These are phyloP conservation scores for Rhazya stricta DNA, from an alignment of 257 asterid species.

Conservation along the genomic window DNA sequence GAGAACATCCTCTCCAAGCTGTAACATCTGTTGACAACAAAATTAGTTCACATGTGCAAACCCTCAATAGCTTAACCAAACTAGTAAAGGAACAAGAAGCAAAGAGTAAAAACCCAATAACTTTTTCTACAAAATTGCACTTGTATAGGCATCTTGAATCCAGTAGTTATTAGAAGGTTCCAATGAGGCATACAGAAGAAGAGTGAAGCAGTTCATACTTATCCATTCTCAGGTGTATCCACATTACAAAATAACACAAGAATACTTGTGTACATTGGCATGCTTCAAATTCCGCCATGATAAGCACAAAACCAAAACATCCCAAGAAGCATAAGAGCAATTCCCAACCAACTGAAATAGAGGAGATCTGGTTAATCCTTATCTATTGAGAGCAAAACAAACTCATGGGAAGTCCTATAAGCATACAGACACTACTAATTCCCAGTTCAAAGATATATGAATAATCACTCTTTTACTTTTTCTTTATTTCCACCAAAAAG, in stretches of 20 bases:
- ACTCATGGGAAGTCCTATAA: neutral
- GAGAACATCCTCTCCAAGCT: slow-evolving; percentile 73
- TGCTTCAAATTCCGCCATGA: neutral
- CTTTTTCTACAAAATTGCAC: neutral
- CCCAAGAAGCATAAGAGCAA: neutral
- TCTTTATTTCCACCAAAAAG: neutral
- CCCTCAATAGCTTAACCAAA: slow-evolving; percentile 6
- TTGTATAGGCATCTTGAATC: neutral
- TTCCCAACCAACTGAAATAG: neutral
- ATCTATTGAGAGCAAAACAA: neutral
- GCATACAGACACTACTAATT: neutral
- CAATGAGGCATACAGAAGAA: neutral
- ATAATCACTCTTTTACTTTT: neutral
- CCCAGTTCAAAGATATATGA: neutral
- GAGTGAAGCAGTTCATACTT: neutral
- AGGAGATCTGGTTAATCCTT: neutral
- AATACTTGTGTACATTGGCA: neutral
- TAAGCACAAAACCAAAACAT: neutral
- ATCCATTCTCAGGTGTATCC: neutral
- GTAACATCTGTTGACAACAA: slow-evolving; percentile 47
- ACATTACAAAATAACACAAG: neutral
- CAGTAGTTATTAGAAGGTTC: neutral
- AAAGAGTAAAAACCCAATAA: neutral
- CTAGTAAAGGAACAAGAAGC: slow-evolving; percentile 2
- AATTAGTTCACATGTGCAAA: slow-evolving; percentile 7